Evolutionary conservation across 73 alveolate species (phyloP), one percentile per base, ranked within the genome.

Genomic region (Paramecium primaurelia): DNA sequence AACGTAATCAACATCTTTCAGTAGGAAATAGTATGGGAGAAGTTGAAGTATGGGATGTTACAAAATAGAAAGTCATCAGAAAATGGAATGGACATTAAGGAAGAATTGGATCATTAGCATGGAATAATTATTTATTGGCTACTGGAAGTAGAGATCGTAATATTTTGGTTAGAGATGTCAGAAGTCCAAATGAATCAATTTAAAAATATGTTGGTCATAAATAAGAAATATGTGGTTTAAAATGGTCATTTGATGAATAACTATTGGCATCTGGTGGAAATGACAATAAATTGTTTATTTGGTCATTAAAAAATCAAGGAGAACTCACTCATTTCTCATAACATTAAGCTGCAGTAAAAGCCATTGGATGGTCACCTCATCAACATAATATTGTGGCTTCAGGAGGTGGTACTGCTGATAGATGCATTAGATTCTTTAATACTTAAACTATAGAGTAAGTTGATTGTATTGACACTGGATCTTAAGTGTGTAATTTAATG

Each of bases 341-440:
- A n/a, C 99, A 97, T 91, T 80, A 92, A 26, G 99, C 99, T 2
- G 99, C 99, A 25, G 99, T 98, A 1, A 98, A 98, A 80, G 99
- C 99, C 14, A 96, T 98, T 28, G 99, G 98, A 32, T 98, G 99
- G 99, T 93, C 98, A 8, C 99, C 99, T 16, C 99, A 96, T 92
- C 95, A 95, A 80, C 96, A 94, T 92, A 96, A 96, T 59, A 91
- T 98, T 37, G 93, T 98, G 2, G 99, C 99, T 3, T 90, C 97
- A 1, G 99, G 99, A 14, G 99, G 99, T 1, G 99, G 99, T 18
- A 96, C 99, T 34, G 99, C 99, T 25, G 99, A 98, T 88, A 92
- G 98, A 77, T 95, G 99, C 86, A 95, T 98, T 22, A 91, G 98
- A 18, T 96, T 98, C 86, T 98, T 99, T 98, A 97, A 98, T 94